Evolutionary conservation across 2,329 filamentous ascomycete genomes (phyloP).

Genomic region (Zymoseptoria crescenta): DNA sequence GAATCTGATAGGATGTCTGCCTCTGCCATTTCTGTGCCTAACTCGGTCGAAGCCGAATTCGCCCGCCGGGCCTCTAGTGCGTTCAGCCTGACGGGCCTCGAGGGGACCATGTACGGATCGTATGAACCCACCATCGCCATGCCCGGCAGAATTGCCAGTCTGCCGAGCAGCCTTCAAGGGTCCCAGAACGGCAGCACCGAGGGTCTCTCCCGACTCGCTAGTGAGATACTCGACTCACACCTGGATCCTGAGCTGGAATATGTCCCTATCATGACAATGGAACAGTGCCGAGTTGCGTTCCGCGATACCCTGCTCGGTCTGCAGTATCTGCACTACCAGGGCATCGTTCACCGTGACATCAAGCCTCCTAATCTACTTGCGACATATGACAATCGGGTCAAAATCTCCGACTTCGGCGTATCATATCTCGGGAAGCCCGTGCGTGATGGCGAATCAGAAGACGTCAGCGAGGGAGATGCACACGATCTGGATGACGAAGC

Average conservation of each 20-base stretch:
- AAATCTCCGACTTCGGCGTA: conserved; percentile 98
- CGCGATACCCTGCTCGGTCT: conserved; percentile 87
- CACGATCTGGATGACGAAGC: conserved; percentile 78
- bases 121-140: background rate
- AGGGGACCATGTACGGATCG: conserved; percentile 66
- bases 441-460: conserved; percentile 61
- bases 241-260: conserved; percentile 85
- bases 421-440: conserved; percentile 91
- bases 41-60: conserved; percentile 4
- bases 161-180: conserved; percentile 58
- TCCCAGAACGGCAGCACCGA: conserved; percentile 40
- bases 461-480: conserved; percentile 65
- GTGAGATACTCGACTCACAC: conserved; percentile 50
- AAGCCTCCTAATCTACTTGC: conserved; percentile 75
- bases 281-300: conserved; percentile 75
- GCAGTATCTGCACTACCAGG: conserved; percentile 66
- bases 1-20: conserved; percentile 21
- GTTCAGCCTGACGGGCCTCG: conserved; percentile 48
- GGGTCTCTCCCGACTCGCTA: conserved; percentile 33
- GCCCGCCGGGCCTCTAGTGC: conserved; percentile 7
- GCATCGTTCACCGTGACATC: conserved; percentile 46
- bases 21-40: background rate
- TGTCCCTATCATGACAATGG: conserved; percentile 84
- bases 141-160: conserved; percentile 61
- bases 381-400: conserved; percentile 76